Conservation (phyloP, 805 yeast genomes). For the Maudiozyma barnettii region DNA sequence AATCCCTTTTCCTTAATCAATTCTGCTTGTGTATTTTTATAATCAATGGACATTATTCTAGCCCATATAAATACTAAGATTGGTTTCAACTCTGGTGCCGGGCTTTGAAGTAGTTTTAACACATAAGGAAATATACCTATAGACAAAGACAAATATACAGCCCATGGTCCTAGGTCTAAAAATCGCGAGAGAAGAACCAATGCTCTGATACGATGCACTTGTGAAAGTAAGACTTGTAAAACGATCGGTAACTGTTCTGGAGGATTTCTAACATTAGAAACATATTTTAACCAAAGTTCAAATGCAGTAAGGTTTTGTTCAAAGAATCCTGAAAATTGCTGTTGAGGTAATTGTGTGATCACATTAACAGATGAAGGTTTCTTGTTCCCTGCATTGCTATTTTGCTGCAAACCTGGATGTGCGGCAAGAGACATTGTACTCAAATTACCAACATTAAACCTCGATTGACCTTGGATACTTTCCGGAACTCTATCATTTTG, state of each 20-base stretch:
- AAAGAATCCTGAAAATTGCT: conserved; percentile 87
- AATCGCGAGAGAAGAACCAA: conserved; percentile 74
- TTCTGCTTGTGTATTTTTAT: conserved; percentile 82
- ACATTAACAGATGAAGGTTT: conserved; percentile 7
- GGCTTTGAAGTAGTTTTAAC: conserved; percentile 78
- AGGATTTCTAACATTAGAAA: conserved; percentile 71
- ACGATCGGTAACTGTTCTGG: conserved; percentile 95
- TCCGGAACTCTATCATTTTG: conserved; percentile 14
- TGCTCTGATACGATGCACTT: conserved; percentile 88
- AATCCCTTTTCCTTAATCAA: conserved; percentile 85
- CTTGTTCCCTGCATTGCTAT: conserved; percentile 2
- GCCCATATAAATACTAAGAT: conserved; percentile 96
- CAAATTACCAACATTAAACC: conserved; percentile 26
- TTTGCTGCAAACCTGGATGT: conserved; percentile 15
- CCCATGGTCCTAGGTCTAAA: conserved; percentile 95
- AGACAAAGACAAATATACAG: conserved; percentile 83
- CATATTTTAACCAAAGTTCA: conserved; percentile 91
- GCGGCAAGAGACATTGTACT: conserved; percentile 31
- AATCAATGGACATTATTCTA: conserved; percentile 91
- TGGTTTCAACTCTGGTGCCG: conserved; percentile 91
- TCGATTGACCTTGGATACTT: conserved; percentile 21
- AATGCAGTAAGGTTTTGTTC: conserved; percentile 95
- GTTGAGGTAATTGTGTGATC: conserved; percentile 29
- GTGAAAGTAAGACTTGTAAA: conserved; percentile 83
- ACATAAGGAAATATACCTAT: conserved; percentile 96